A percentile compares a stretch with the other conserved stretches of the same genome.
phyloP scores from a whole-genome alignment of 148 eudicot genomes.

The Silene latifolia region DNA sequence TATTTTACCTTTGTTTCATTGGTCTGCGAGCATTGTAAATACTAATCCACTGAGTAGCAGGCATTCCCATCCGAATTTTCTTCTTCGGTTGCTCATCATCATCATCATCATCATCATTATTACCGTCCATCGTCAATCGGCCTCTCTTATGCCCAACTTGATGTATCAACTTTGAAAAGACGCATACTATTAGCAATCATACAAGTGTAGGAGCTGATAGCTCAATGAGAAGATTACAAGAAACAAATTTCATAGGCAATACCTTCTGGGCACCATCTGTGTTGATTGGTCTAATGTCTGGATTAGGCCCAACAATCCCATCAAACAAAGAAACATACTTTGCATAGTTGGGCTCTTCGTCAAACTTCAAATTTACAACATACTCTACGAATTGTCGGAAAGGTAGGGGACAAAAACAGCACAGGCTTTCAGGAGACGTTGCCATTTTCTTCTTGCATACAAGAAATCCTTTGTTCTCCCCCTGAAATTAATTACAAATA shows the following conservation, averaged over 20 bases:
- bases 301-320: slow-evolving; percentile 90
- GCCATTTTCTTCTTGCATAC: slow-evolving; percentile 98
- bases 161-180: slow-evolving; percentile 50
- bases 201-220: background rate
- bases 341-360: slow-evolving; percentile 90
- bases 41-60: slow-evolving; percentile 96
- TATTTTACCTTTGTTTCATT: slow-evolving; percentile 80
- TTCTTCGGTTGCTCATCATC: slow-evolving; percentile 88
- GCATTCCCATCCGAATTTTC: slow-evolving; percentile 84
- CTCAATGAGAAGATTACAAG: background rate
- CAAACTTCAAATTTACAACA: slow-evolving; percentile 90
- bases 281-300: slow-evolving; percentile 81
- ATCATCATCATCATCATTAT: slow-evolving; percentile 19
- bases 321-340: slow-evolving; percentile 84
- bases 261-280: slow-evolving; percentile 99
- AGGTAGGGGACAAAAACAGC: slow-evolving; percentile 76
- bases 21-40: slow-evolving; percentile 86
- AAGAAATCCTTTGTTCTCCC: slow-evolving; percentile 87
- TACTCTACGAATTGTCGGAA: slow-evolving; percentile 73
- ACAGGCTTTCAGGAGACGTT: slow-evolving; percentile 76
- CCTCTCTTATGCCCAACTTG: slow-evolving; percentile 97
- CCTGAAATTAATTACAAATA: slow-evolving; percentile 36
- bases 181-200: slow-evolving; percentile 1
- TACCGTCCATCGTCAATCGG: slow-evolving; percentile 55
- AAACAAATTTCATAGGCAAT: slow-evolving; percentile 17